Conservation (phyloP, 2,329 filamentous ascomycete genomes). For the Alternaria arbusti region DNA sequence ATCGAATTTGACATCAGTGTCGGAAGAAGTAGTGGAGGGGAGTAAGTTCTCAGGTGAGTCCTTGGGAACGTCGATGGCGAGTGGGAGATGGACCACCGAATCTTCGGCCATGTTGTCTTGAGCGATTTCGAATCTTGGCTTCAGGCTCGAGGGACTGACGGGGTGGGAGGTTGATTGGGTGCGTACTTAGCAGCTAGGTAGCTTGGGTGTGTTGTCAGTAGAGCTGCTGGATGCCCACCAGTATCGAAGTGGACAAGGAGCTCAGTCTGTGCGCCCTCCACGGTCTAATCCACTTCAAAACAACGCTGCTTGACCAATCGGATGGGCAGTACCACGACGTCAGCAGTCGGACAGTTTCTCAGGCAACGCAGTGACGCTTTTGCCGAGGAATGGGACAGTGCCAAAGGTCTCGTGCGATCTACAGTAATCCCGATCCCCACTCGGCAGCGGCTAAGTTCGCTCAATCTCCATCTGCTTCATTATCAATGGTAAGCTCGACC, state of each 20-base stretch:
- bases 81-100: background rate
- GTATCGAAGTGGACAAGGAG: background rate
- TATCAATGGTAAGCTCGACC: conserved; percentile 27
- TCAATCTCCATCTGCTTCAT: background rate
- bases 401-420: background rate
- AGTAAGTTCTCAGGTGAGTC: background rate
- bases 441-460: background rate
- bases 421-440: background rate
- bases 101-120: background rate
- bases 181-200: background rate
- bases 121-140: background rate
- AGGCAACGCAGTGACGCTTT: background rate
- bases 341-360: background rate
- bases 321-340: background rate
- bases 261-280: background rate
- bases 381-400: background rate
- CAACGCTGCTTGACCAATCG: background rate
- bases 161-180: background rate
- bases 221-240: background rate
- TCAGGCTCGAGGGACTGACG: background rate
- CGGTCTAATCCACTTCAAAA: background rate
- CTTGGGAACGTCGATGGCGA: background rate
- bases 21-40: background rate
- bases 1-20: background rate
- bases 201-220: background rate